A percentile compares a stretch with the other conserved stretches of the same genome.
These are phyloP conservation scores for Wallacemonas sp. DNA, from an alignment of 208 protist species.

Conservation along the genomic window DNA sequence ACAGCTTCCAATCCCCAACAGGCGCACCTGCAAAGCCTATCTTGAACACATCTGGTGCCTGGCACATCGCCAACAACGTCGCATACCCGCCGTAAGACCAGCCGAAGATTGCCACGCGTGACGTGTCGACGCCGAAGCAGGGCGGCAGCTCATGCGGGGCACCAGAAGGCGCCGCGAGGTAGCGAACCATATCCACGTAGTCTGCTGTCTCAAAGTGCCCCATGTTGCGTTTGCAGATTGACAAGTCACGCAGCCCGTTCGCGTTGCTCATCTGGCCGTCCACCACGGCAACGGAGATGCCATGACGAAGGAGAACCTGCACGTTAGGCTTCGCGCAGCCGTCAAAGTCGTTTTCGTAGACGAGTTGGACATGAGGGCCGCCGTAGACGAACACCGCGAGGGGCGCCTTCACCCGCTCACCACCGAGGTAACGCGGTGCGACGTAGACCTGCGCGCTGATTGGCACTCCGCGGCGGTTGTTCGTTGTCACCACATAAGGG, in stretches of 20 bases:
- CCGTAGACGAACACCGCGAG: constrained; percentile 85
- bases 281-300: constrained; percentile 76
- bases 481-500: constrained; percentile 53
- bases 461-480: constrained; percentile 65
- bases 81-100: constrained; percentile 92
- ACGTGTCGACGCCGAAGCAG: constrained; percentile 56
- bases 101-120: constrained; percentile 81
- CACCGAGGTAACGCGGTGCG: constrained; percentile 24
- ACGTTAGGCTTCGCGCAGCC: constrained; percentile 36
- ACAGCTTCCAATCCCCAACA: constrained; percentile 86
- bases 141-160: constrained; percentile 23
- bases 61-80: constrained; percentile 83
- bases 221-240: constrained; percentile 87
- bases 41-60: constrained; percentile 76
- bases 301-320: constrained; percentile 66
- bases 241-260: constrained; percentile 72
- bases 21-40: constrained; percentile 85
- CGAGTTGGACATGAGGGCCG: constrained; percentile 87
- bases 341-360: constrained; percentile 69
- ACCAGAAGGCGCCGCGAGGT: constrained; percentile 34
- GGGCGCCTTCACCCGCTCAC: constrained; percentile 27
- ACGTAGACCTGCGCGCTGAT: constrained; percentile 72
- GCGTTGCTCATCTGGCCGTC: constrained; percentile 89
- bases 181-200: constrained; percentile 67
- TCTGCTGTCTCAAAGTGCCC: constrained; percentile 83